Base-by-base conservation (phyloP, 805 yeast species). In the Myxozyma udenii region DNA sequence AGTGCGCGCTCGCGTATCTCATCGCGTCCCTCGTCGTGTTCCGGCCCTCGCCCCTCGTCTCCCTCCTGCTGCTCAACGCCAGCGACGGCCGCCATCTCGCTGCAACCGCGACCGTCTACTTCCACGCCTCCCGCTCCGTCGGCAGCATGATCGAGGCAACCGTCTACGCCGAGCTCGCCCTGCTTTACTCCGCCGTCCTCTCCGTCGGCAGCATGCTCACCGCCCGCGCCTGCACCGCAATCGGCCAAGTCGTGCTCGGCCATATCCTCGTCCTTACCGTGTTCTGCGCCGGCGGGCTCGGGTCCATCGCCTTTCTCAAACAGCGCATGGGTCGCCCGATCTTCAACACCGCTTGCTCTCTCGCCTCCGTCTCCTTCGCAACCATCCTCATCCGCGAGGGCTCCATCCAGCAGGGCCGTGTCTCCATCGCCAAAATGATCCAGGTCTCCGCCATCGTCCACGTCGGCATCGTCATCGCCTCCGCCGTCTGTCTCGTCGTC, bases 141-240 rank as follows among this genome's bases (percentile, higher is more conserved):
- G 95, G 95, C 0, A 79, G 87, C 18, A 87, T 87, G 91, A 77
- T 81, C 53, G 88, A 87, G 63, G 81, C 89, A 11, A 66, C 84
- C 16, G 64, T 78, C 40, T 87, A 79, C 68, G 90, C 83, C 2
- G 60, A 74, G 0, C 51, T 78, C 2, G 72, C 88, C 1, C 67
- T 85, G 14, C 46, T 71, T 3, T 87, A 73, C 68, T 78, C 81
- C 40, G 76, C 79, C 48, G 48, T 73, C 0, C 75, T 82, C 6
- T 76, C 85, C 3, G 65, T 79, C 14, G 57, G 71, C 1, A 76
- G 86, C 42, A 76, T 85, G 67, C 63, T 71, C 1, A 62, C 79
- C 0, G 75, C 87, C 1, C 72, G 80, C 11, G 51, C 64, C 12
- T 74, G 76, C 52, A 78, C 67, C 58, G 70, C 71, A 19, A 60